phyloP scores from a whole-genome alignment of 371 early-diverging fungal species.

The Rhizopus microsporus region DNA sequence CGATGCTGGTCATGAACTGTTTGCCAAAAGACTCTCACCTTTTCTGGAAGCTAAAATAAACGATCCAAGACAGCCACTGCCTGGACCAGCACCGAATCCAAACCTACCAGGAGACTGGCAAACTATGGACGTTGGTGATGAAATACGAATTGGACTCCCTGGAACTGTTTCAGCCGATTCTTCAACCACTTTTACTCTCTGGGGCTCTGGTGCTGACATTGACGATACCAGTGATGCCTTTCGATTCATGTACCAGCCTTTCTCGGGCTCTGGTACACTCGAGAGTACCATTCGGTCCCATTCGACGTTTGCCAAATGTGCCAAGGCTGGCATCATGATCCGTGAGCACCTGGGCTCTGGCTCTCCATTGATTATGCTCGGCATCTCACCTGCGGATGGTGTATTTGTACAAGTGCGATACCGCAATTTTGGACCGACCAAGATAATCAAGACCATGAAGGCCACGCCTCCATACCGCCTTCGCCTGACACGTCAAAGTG shows the following conservation, averaged over 20 bases:
- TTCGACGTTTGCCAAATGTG: slow-evolving; percentile 47
- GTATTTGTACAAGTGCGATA: slow-evolving; percentile 37
- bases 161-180: slow-evolving; percentile 50
- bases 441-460: slow-evolving; percentile 35
- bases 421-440: slow-evolving; percentile 27
- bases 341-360: slow-evolving; percentile 46
- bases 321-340: slow-evolving; percentile 52
- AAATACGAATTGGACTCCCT: slow-evolving; percentile 37
- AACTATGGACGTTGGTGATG: slow-evolving; percentile 48
- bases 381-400: slow-evolving; percentile 45
- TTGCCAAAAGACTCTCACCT: slow-evolving; percentile 39
- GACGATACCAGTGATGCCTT: slow-evolving; percentile 39
- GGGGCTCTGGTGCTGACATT: slow-evolving; percentile 50
- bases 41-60: slow-evolving; percentile 33
- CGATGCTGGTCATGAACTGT: slow-evolving; percentile 38
- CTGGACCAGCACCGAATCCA: slow-evolving; percentile 44
- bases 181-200: slow-evolving; percentile 40
- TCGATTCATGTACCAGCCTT: slow-evolving; percentile 42
- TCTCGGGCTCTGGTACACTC: slow-evolving; percentile 28
- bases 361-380: slow-evolving; percentile 41
- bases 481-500: slow-evolving; percentile 26
- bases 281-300: slow-evolving; percentile 40
- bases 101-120: slow-evolving; percentile 48
- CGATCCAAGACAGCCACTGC: slow-evolving; percentile 36
- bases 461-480: slow-evolving; percentile 44